Evolutionary conservation across 345 rosid genomes (phyloP).

Genomic region (Mercurialis annua): DNA sequence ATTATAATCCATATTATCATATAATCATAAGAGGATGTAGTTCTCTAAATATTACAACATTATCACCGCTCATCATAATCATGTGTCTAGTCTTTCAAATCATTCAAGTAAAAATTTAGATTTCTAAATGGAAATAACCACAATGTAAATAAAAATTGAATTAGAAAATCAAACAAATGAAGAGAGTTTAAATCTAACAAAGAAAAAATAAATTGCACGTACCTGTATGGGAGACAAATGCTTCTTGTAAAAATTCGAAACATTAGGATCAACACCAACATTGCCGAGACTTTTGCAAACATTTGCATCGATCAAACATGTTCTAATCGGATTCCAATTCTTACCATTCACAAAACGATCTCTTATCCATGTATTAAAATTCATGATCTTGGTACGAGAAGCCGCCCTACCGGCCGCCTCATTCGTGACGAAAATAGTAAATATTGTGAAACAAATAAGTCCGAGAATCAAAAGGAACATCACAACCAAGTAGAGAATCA

Average conservation of each 20-base stretch:
- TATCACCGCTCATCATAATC: too few species aligned
- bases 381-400: background rate
- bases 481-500: background rate
- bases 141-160: too few species aligned
- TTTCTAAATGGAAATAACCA: too few species aligned
- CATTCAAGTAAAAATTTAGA: too few species aligned
- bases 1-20: too few species aligned
- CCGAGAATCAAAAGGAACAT: slow-evolving; percentile 1
- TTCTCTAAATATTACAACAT: too few species aligned
- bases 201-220: background rate
- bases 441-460: background rate
- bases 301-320: slow-evolving; percentile 3
- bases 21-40: background rate
- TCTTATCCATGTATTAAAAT: background rate
- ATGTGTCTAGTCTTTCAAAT: too few species aligned
- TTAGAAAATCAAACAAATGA: too few species aligned
- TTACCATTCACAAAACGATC: background rate
- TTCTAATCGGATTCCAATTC: background rate
- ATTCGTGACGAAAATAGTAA: background rate
- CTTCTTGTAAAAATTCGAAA: background rate
- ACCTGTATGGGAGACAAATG: slow-evolving; percentile 5
- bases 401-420: background rate
- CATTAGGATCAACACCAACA: background rate
- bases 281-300: background rate
- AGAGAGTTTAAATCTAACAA: too few species aligned